Percentiles rank a stretch among this genome's conserved stretches.
Conservation (phyloP, 495 filamentous ascomycete species). For the Mytilinidion resinicola region DNA sequence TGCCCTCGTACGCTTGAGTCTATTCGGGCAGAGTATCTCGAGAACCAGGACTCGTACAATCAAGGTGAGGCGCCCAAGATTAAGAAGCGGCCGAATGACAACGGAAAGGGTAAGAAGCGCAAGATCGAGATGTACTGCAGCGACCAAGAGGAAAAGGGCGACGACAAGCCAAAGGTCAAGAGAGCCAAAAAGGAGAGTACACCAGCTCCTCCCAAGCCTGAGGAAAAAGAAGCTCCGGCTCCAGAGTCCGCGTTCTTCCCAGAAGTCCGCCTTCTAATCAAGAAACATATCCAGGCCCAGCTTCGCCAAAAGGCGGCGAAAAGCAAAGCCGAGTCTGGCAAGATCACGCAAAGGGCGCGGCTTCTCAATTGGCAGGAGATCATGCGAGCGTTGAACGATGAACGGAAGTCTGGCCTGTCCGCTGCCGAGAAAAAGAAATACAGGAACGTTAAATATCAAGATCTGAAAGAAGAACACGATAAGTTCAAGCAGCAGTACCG, state of each 20-base stretch:
- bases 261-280: no score
- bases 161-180: not conserved
- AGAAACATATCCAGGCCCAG: no score
- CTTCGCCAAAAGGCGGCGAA: no score
- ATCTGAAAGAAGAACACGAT: not conserved
- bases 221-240: no score
- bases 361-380: no score
- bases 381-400: no score
- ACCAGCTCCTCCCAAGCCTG: no score
- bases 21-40: conserved; percentile 9
- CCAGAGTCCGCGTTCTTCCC: no score
- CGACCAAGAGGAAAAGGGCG: not conserved
- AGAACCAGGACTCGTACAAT: conserved; percentile 7
- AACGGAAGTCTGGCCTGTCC: no score
- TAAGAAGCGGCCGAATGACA: not conserved
- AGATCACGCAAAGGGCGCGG: no score
- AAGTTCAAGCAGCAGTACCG: not conserved
- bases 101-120: not conserved
- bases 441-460: not conserved
- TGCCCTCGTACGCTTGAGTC: conserved; percentile 9
- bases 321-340: no score
- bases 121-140: not conserved
- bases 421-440: no score
- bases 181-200: not conserved
- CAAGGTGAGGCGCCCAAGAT: conserved; percentile 3